Conservation (phyloP, 2,329 filamentous ascomycete species). For the Ascochyta fabae region DNA sequence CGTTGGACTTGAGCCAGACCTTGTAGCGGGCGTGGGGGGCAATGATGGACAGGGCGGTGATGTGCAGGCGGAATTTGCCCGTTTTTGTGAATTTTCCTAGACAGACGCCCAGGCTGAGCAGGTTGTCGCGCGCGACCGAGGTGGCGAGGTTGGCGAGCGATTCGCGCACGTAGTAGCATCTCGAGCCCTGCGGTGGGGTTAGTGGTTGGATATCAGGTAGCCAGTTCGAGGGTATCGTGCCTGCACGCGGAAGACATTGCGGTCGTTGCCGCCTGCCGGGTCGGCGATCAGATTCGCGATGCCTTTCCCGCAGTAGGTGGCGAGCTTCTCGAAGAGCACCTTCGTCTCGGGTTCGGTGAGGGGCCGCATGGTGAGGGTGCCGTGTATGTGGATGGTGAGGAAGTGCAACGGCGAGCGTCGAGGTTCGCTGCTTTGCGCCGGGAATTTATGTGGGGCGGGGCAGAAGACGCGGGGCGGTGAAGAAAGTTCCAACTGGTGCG, state of each 20-base stretch:
- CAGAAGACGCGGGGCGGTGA: constrained; percentile 18
- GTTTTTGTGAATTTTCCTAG: constrained; percentile 96
- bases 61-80: constrained; percentile 92
- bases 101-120: constrained; percentile 88
- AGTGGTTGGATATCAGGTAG: constrained; percentile 2
- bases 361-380: constrained; percentile 67
- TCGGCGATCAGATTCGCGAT: constrained; percentile 73
- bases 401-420: neutral
- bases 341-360: constrained; percentile 81
- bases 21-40: constrained; percentile 93
- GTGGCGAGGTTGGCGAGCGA: constrained; percentile 91
- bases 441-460: constrained; percentile 30
- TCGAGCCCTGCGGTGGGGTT: constrained; percentile 64
- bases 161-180: constrained; percentile 91
- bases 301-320: constrained; percentile 87
- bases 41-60: constrained; percentile 88
- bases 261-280: constrained; percentile 39
- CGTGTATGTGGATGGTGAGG: constrained; percentile 7
- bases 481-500: constrained; percentile 8
- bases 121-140: constrained; percentile 78
- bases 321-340: constrained; percentile 89
- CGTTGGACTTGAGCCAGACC: constrained; percentile 95
- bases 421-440: constrained; percentile 5
- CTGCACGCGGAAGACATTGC: constrained; percentile 56
- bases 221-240: constrained; percentile 44